phyloP scores from a whole-genome alignment of 108 stramenopile genomes.

The Cyclotella kingstonii region DNA sequence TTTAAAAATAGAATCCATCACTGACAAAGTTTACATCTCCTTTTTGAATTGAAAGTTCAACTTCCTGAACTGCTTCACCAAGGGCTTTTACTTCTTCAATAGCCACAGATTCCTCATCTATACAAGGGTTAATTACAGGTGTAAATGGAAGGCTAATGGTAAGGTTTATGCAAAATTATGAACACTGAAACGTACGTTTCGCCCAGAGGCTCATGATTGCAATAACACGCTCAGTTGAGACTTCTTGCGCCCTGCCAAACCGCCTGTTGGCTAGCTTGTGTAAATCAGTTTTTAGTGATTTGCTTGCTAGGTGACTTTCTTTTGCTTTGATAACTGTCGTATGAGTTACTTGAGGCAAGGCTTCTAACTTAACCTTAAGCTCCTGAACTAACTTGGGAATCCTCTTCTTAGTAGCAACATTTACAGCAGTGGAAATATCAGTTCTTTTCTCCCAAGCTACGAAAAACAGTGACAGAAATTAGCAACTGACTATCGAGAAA shows the following conservation, averaged over 20 bases:
- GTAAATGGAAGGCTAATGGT: too few species aligned
- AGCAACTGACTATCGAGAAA: background rate
- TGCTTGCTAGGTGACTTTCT: constrained; percentile 79
- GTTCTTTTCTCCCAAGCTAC: constrained; percentile 80
- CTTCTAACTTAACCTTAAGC: constrained; percentile 68
- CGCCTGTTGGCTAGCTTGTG: constrained; percentile 67
- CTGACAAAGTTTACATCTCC: constrained; percentile 8
- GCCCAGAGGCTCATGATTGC: constrained; percentile 75
- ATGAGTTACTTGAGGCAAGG: constrained; percentile 69
- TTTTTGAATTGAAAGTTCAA: constrained; percentile 26
- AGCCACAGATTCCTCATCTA: constrained; percentile 45
- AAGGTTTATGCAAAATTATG: too few species aligned
- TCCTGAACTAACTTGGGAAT: constrained; percentile 68
- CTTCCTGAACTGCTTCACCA: constrained; percentile 41
- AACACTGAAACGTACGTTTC: constrained; percentile 48
- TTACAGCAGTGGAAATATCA: constrained; percentile 83
- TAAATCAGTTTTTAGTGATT: constrained; percentile 70
- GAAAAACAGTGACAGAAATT: background rate
- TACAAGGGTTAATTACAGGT: background rate
- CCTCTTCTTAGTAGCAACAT: constrained; percentile 77
- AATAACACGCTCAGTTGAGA: constrained; percentile 67
- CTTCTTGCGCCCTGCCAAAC: constrained; percentile 66
- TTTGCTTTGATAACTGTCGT: constrained; percentile 83
- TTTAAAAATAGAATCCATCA: background rate
- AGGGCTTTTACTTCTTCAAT: constrained; percentile 49